Evolutionary conservation across 345 rosid species (phyloP).

Genomic region (Microcos paniculata): DNA sequence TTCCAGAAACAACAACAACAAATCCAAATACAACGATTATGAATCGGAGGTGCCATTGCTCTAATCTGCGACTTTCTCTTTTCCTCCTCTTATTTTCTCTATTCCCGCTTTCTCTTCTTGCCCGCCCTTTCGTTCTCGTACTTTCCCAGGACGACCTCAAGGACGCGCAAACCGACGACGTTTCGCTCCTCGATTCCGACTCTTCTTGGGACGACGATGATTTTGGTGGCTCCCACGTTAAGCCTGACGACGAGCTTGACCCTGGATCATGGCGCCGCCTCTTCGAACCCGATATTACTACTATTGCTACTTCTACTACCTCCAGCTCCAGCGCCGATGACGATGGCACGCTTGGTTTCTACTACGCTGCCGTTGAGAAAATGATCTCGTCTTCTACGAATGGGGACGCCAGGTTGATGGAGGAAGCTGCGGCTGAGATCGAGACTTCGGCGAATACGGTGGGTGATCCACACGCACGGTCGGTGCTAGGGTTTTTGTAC

Average conservation of each 20-base stretch:
- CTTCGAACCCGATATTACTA: slow-evolving; percentile 57
- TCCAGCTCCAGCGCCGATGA: slow-evolving; percentile 8
- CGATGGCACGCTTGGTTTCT: slow-evolving; percentile 34
- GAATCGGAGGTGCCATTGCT: neutral
- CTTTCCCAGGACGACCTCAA: slow-evolving; percentile 89
- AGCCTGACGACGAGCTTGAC: slow-evolving; percentile 76
- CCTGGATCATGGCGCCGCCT: slow-evolving; percentile 95
- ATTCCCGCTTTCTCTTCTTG: slow-evolving; percentile 36
- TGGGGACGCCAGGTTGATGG: slow-evolving; percentile 64
- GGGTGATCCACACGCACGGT: slow-evolving; percentile 80
- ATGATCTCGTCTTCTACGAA: slow-evolving; percentile 49
- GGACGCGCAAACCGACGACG: slow-evolving; percentile 36
- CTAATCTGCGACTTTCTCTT: slow-evolving; percentile 6
- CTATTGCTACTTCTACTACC: neutral
- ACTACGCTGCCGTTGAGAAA: slow-evolving; percentile 56
- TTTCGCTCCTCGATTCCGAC: slow-evolving; percentile 4
- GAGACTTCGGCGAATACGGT: slow-evolving; percentile 45
- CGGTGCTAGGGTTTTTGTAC: slow-evolving; percentile 65
- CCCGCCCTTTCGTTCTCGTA: slow-evolving; percentile 69
- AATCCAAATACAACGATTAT: neutral
- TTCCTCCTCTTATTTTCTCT: slow-evolving; percentile 35
- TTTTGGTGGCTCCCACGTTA: slow-evolving; percentile 38
- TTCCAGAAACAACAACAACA: too few species aligned
- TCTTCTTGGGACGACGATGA: slow-evolving; percentile 44
- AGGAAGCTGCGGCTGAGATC: slow-evolving; percentile 68